These are phyloP conservation scores for Themeda triandra DNA, from an alignment of 176 grass and related monocot species.

Conservation along the genomic window DNA sequence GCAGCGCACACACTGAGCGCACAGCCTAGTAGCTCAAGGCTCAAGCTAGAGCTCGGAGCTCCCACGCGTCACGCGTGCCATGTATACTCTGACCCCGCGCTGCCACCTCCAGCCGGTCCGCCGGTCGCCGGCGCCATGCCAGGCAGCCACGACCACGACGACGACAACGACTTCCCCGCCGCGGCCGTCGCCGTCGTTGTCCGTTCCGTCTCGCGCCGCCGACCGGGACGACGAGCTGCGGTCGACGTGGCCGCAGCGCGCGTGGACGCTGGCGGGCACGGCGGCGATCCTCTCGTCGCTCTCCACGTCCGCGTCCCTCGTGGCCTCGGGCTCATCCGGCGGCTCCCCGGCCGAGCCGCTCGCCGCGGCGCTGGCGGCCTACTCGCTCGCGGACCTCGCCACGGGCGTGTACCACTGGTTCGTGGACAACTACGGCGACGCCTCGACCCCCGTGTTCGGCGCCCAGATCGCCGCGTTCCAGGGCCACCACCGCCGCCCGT, in stretches of 20 bases:
- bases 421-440: conserved; percentile 90
- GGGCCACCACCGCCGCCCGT: conserved; percentile 77
- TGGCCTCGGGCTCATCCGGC: background rate
- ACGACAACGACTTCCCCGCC: no score
- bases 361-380: conserved; percentile 36
- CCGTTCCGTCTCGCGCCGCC: conserved; percentile 6
- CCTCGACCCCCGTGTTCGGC: conserved; percentile 57
- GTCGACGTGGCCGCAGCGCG: conserved; percentile 77
- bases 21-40: no score
- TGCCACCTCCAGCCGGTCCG: conserved; percentile 29
- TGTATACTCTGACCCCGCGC: conserved; percentile 50
- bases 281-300: conserved; percentile 63
- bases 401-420: conserved; percentile 88
- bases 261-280: conserved; percentile 67
- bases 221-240: conserved; percentile 42
- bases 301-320: conserved; percentile 49
- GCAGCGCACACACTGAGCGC: background rate
- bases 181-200: background rate
- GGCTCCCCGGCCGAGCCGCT: conserved; percentile 29
- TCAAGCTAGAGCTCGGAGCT: background rate
- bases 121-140: conserved; percentile 20
- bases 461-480: conserved; percentile 82
- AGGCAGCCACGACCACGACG: conserved; percentile 35
- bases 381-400: conserved; percentile 75
- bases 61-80: conserved; percentile 9